phyloP scores from a whole-genome alignment of 164 flowering plant genomes.

The Chimonanthus praecox region DNA sequence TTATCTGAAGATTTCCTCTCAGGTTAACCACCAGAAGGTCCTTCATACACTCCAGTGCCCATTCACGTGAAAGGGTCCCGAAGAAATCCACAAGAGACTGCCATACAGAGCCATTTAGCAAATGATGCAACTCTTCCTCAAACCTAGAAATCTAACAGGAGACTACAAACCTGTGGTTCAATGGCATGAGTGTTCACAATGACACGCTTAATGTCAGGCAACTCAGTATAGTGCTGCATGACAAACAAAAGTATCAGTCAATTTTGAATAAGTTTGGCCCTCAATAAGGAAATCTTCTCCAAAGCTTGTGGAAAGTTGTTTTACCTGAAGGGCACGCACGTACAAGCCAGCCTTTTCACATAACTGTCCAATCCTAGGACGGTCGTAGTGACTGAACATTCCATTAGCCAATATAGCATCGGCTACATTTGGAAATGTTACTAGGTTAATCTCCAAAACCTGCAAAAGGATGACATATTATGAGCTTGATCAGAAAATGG shows the following conservation, averaged over 20 bases:
- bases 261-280: not conserved
- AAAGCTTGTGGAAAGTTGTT: not conserved
- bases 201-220: constrained; percentile 96
- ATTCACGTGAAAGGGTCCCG: constrained; percentile 94
- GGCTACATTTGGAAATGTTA: constrained; percentile 97
- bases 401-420: constrained; percentile 99
- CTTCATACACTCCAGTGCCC: constrained; percentile 99
- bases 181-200: constrained; percentile 99
- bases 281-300: not conserved
- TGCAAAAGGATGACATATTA: constrained; percentile 16
- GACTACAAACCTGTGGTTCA: constrained; percentile 84
- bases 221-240: constrained; percentile 90
- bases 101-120: constrained; percentile 17
- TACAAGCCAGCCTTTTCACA: constrained; percentile 98
- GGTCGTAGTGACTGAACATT: constrained; percentile 98
- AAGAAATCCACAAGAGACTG: constrained; percentile 98
- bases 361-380: constrained; percentile 96
- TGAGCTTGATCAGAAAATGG: not conserved
- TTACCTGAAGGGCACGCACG: constrained; percentile 84
- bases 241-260: constrained; percentile 3
- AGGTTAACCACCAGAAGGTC: constrained; percentile 90
- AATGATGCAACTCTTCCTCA: not conserved
- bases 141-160: not conserved
- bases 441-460: constrained; percentile 97
- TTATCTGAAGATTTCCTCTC: constrained; percentile 97